A percentile compares a stretch with the other conserved stretches of the same genome.
These are phyloP conservation scores for Phytophthora ramorum DNA, from an alignment of 352 stramenopile species.

Conservation along the genomic window DNA sequence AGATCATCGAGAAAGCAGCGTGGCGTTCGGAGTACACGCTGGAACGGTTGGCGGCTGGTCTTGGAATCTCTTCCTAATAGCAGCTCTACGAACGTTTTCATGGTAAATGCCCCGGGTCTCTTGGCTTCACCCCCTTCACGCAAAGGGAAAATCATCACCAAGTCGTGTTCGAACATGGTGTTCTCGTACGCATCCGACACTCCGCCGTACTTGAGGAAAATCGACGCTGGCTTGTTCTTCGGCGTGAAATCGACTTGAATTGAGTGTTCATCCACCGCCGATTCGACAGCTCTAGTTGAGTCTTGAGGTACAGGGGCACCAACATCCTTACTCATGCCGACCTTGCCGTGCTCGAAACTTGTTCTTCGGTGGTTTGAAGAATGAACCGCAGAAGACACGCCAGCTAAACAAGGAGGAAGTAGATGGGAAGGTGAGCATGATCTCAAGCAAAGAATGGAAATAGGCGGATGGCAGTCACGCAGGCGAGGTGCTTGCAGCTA, in stretches of 20 bases:
- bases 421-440: conserved; percentile 10
- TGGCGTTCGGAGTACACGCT: conserved; percentile 58
- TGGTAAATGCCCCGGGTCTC: conserved; percentile 54
- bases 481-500: not conserved
- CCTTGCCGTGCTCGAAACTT: not conserved
- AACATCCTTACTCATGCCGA: conserved; percentile 17
- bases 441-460: conserved; percentile 22
- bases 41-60: conserved; percentile 47
- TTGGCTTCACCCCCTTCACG: conserved; percentile 65
- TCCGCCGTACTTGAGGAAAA: conserved; percentile 29
- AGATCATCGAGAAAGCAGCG: conserved; percentile 70
- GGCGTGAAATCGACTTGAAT: conserved; percentile 43
- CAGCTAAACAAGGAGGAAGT: not conserved
- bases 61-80: conserved; percentile 58
- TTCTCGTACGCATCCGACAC: conserved; percentile 46
- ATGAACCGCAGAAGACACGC: conserved; percentile 1
- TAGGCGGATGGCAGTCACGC: conserved; percentile 8
- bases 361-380: conserved; percentile 17
- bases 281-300: conserved; percentile 17
- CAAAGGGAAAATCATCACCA: conserved; percentile 78
- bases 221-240: conserved; percentile 35
- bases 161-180: conserved; percentile 67
- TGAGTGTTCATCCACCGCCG: conserved; percentile 26
- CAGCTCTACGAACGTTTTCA: conserved; percentile 61
- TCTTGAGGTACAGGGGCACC: not conserved